Percentiles rank a stretch among this genome's conserved stretches.
Evolutionary conservation across 345 rosid genomes (phyloP).

Genomic region (Eucalyptus polyanthemos): DNA sequence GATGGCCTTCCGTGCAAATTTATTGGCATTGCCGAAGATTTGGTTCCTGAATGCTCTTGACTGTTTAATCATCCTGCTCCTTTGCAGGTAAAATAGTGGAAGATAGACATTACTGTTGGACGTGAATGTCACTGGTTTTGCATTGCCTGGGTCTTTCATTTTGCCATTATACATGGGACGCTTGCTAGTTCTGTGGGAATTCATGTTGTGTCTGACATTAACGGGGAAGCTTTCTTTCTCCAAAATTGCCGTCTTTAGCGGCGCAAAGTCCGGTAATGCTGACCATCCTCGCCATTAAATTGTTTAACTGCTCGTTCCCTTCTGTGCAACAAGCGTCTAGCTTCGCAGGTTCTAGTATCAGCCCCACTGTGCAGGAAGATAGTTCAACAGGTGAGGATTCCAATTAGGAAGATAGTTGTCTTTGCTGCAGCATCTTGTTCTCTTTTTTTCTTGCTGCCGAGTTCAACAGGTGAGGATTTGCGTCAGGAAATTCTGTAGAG

Average conservation of each 20-base stretch:
- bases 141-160: background rate
- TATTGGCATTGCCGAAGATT: background rate
- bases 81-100: background rate
- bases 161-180: background rate
- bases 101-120: background rate
- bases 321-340: slow-evolving; percentile 46
- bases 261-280: background rate
- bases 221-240: background rate
- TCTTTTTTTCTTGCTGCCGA: background rate
- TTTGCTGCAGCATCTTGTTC: background rate
- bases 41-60: background rate
- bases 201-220: background rate
- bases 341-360: slow-evolving; percentile 91
- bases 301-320: background rate
- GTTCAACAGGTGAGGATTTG: background rate
- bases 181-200: background rate
- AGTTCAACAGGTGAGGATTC: slow-evolving; percentile 53
- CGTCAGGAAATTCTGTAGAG: slow-evolving; percentile 59
- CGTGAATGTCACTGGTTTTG: background rate
- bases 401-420: slow-evolving; percentile 6
- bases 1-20: background rate
- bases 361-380: slow-evolving; percentile 96
- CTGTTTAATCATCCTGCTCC: background rate
- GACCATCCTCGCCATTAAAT: background rate
- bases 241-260: background rate